phyloP scores from a whole-genome alignment of 495 filamentous ascomycete genomes.

The Penicillium fimorum region DNA sequence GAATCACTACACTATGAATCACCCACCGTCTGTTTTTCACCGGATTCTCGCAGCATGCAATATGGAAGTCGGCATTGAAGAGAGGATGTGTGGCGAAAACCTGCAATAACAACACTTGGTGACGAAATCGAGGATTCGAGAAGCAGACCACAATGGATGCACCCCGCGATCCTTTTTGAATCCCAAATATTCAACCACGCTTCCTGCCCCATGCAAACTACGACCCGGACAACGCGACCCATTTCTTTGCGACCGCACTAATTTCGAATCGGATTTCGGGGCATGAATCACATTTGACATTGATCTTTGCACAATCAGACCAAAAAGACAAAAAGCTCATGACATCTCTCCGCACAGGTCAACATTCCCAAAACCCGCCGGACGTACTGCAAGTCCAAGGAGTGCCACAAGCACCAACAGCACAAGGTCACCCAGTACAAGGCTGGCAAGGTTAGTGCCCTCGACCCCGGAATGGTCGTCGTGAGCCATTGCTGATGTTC shows the following conservation, averaged over 20 bases:
- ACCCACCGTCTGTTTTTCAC: not conserved
- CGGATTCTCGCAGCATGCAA: not conserved
- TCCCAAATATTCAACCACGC: not conserved
- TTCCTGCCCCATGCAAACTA: not conserved
- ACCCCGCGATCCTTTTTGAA: not conserved
- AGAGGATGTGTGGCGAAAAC: slow-evolving; percentile 3
- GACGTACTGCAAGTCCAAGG: slow-evolving; percentile 93
- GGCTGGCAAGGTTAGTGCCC: slow-evolving; percentile 70
- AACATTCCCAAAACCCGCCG: slow-evolving; percentile 89
- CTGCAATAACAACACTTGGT: not conserved
- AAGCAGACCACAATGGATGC: slow-evolving; percentile 1
- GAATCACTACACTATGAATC: slow-evolving; percentile 1
- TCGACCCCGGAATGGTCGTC: slow-evolving; percentile 8
- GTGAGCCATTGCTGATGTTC: slow-evolving; percentile 25
- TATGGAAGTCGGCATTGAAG: not conserved
- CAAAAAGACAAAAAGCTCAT: slow-evolving; percentile 29
- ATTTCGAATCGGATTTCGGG: slow-evolving; percentile 15
- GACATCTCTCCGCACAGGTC: slow-evolving; percentile 53
- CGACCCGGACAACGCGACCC: not conserved
- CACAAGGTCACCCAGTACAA: slow-evolving; percentile 98
- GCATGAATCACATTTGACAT: slow-evolving; percentile 10
- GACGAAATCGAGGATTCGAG: not conserved
- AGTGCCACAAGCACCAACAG: slow-evolving; percentile 90
- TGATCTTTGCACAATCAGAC: slow-evolving; percentile 5
- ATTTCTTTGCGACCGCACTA: slow-evolving; percentile 13